Evolutionary conservation across 768 basidiomycete genomes (phyloP).

Genomic region (Psilocybe subaeruginosa): DNA sequence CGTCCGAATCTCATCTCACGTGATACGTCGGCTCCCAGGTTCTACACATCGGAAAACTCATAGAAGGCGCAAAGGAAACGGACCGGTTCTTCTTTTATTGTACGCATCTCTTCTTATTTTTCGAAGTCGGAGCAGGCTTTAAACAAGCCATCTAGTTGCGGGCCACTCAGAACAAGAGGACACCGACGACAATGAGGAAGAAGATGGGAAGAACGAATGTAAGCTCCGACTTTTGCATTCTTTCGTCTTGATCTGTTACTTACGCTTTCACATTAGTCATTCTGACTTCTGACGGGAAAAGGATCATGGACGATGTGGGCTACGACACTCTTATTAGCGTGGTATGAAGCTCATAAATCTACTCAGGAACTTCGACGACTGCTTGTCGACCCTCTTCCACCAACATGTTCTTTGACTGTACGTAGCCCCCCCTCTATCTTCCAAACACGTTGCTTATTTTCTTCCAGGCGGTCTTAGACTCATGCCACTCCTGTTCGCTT

Average conservation of each 20-base stretch:
- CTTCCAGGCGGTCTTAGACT: conserved; percentile 33
- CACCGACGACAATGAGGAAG: conserved; percentile 41
- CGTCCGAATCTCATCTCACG: background rate
- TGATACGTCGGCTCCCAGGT: conserved; percentile 28
- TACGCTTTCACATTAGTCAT: conserved; percentile 27
- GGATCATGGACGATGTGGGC: conserved; percentile 40
- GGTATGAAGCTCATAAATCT: background rate
- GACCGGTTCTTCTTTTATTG: conserved; percentile 63
- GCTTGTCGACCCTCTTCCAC: conserved; percentile 38
- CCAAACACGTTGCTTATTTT: background rate
- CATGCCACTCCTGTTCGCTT: conserved; percentile 43
- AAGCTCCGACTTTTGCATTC: conserved; percentile 2
- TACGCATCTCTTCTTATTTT: conserved; percentile 25
- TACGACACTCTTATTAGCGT: background rate
- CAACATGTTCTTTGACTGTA: conserved; percentile 38
- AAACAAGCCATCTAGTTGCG: conserved; percentile 33
- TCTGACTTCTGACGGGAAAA: conserved; percentile 36
- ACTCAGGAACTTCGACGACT: conserved; percentile 33
- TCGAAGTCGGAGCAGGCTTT: background rate
- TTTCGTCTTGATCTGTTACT: background rate
- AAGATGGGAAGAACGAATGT: conserved; percentile 60
- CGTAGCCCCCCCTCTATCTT: conserved; percentile 8
- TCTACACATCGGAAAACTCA: conserved; percentile 44
- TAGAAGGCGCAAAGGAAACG: conserved; percentile 42
- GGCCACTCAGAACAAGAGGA: conserved; percentile 51